Conservation (phyloP, 139 green algal genomes). For the Micractinium conductrix region DNA sequence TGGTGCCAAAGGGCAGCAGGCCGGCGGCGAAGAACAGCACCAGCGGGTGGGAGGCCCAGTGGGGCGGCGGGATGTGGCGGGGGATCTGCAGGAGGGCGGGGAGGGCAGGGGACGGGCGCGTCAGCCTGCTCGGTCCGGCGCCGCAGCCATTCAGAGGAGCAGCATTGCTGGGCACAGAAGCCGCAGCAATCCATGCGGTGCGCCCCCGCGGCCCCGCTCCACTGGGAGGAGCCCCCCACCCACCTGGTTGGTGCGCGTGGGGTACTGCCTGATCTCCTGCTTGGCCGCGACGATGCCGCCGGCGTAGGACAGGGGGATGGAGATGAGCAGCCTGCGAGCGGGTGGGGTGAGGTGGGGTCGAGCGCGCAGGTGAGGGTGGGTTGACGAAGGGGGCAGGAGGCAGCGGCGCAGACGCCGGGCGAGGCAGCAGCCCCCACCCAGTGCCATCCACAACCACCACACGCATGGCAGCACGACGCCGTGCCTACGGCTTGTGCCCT, state of each 20-base stretch:
- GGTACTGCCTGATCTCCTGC: constrained; percentile 69
- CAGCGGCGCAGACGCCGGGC: no score
- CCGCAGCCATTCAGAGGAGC: no score
- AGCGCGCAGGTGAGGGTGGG: background rate
- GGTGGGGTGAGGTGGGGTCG: background rate
- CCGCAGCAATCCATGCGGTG: no score
- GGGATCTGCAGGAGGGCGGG: constrained; percentile 97
- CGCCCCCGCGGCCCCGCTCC: no score
- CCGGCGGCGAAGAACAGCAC: constrained; percentile 88
- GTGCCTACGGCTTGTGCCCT: no score
- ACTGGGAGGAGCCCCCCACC: no score
- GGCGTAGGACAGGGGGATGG: constrained; percentile 46
- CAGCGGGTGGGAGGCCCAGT: constrained; percentile 77
- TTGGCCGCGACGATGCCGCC: constrained; percentile 59
- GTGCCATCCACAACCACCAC: background rate
- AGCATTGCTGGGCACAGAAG: no score
- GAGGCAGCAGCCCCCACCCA: background rate
- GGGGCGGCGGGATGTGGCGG: constrained; percentile 88
- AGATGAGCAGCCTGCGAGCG: constrained; percentile 43
- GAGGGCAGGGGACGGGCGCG: background rate
- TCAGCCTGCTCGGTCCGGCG: no score
- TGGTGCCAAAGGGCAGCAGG: constrained; percentile 94
- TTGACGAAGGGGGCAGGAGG: no score
- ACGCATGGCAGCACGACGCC: background rate
- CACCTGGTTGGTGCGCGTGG: constrained; percentile 83